Percentiles rank a stretch among this genome's conserved stretches.
phyloP scores from a whole-genome alignment of 495 filamentous ascomycete species.

The Podospora anserina region DNA sequence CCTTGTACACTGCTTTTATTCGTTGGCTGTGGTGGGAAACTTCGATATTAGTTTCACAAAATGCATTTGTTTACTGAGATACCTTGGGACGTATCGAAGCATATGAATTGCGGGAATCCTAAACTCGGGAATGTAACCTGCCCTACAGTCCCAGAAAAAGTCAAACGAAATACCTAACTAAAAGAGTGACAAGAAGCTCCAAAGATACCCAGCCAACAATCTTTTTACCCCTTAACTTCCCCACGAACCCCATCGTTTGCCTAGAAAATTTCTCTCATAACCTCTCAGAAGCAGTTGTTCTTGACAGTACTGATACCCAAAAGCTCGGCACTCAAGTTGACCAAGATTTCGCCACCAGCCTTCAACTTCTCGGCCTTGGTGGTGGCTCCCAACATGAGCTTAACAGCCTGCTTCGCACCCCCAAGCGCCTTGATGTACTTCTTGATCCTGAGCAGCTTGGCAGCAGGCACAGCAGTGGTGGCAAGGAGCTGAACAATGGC shows the following conservation, averaged over 20 bases:
- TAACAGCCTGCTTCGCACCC: conserved; percentile 20
- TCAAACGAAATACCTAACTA: not conserved
- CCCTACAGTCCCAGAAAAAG: not conserved
- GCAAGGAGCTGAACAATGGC: conserved; percentile 20
- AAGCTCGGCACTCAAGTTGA: conserved; percentile 17
- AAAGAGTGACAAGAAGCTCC: conserved; percentile 1
- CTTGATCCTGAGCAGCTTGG: conserved; percentile 28
- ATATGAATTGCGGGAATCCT: not conserved
- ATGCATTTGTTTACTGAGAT: no score
- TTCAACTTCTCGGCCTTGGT: conserved; percentile 20
- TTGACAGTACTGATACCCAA: conserved; percentile 19
- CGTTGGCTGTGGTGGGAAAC: no score
- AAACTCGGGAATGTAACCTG: not conserved
- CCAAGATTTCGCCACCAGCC: conserved; percentile 19
- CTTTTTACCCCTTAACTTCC: not conserved
- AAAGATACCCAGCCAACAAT: not conserved
- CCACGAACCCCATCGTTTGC: not conserved
- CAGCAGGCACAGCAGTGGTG: conserved; percentile 21
- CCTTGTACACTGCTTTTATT: no score
- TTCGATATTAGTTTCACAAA: no score
- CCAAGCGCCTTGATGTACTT: conserved; percentile 28
- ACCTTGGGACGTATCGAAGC: not conserved
- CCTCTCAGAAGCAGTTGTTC: conserved; percentile 21
- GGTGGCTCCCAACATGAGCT: conserved; percentile 23
- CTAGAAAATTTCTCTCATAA: not conserved